These are phyloP conservation scores for Dioszegia hungarica DNA, from an alignment of 768 basidiomycete species.

Conservation along the genomic window DNA sequence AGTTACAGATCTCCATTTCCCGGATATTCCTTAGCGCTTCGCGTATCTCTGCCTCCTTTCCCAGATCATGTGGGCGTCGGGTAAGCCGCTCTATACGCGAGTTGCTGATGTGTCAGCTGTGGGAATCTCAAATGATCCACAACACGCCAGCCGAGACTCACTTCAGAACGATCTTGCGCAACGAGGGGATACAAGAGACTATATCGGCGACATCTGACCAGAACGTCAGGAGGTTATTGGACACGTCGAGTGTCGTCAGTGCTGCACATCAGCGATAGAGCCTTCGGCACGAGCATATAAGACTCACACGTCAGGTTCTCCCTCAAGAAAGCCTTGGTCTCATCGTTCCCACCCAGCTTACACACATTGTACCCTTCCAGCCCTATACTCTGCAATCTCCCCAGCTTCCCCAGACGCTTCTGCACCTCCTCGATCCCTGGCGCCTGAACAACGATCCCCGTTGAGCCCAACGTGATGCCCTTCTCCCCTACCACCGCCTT, in stretches of 20 bases:
- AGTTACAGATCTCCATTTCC: not conserved
- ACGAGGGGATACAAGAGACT: conserved; percentile 57
- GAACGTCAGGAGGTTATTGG: conserved; percentile 63
- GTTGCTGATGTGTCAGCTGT: not conserved
- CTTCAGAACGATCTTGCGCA: conserved; percentile 73
- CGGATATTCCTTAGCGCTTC: not conserved
- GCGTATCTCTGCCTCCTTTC: not conserved
- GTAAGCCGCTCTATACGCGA: not conserved
- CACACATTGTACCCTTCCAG: conserved; percentile 65
- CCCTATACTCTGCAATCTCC: conserved; percentile 69
- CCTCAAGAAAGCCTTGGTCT: conserved; percentile 13
- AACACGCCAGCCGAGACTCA: too few species aligned
- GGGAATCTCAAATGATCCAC: too few species aligned
- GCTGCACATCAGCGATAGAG: conserved; percentile 51
- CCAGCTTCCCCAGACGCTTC: conserved; percentile 62
- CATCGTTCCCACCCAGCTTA: conserved; percentile 47
- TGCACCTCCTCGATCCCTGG: conserved; percentile 75
- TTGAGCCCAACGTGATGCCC: conserved; percentile 71
- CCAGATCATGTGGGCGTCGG: not conserved
- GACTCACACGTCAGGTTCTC: conserved; percentile 15
- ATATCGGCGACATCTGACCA: conserved; percentile 71
- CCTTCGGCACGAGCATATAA: not conserved
- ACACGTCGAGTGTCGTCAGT: conserved; percentile 74
- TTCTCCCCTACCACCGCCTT: not conserved
- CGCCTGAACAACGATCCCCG: conserved; percentile 80